A percentile compares a stretch with the other conserved stretches of the same genome.
phyloP scores from a whole-genome alignment of 169 alveolate species.

The Plasmodium vivax region DNA sequence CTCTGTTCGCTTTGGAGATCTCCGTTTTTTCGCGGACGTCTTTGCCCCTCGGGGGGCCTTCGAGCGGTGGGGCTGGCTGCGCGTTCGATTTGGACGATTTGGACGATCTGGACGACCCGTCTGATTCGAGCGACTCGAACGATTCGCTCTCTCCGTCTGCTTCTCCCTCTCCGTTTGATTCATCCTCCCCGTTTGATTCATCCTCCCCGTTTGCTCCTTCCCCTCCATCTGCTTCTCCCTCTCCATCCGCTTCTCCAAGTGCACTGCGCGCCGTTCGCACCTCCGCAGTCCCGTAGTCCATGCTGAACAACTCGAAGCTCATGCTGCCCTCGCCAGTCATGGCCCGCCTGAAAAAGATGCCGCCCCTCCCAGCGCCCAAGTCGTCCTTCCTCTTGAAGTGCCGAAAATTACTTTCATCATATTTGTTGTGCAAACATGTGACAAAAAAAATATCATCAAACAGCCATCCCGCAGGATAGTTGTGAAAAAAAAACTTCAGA shows the following conservation, averaged over 20 bases:
- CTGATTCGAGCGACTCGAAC: background rate
- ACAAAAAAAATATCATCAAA: conserved; percentile 56
- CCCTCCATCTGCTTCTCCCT: background rate
- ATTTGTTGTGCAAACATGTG: conserved; percentile 61
- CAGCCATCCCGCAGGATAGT: conserved; percentile 71
- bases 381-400: conserved; percentile 36
- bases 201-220: background rate
- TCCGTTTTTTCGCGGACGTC: background rate
- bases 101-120: background rate
- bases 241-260: background rate
- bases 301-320: conserved; percentile 24
- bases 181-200: background rate
- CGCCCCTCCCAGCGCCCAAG: background rate
- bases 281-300: conserved; percentile 26
- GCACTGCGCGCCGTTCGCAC: background rate
- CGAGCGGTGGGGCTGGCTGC: background rate
- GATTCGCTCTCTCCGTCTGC: background rate
- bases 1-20: background rate
- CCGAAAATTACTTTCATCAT: conserved; percentile 68
- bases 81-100: background rate
- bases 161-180: background rate
- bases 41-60: background rate
- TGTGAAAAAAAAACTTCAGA: conserved; percentile 56
- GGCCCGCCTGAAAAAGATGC: background rate
- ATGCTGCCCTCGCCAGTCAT: background rate